Percentiles rank a stretch among this genome's conserved stretches.
Conservation (phyloP, 371 early-diverging fungal species). For the Mucor piriformis region DNA sequence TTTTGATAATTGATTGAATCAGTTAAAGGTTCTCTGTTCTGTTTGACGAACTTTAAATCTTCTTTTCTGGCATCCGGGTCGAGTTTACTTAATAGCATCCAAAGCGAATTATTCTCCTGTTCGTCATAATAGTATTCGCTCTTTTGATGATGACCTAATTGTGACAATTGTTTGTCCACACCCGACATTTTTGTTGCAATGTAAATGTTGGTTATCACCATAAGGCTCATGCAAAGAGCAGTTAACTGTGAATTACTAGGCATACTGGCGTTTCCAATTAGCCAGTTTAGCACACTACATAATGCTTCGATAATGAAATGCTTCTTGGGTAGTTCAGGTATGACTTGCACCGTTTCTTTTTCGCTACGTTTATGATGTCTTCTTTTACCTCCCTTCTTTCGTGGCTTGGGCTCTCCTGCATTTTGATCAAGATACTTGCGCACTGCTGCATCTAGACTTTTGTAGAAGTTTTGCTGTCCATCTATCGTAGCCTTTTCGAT, state of each 20-base stretch:
- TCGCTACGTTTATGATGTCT: constrained; percentile 9
- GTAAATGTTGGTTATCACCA: constrained; percentile 40
- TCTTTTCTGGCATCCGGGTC: constrained; percentile 30
- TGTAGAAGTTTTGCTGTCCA: constrained; percentile 64
- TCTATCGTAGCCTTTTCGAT: constrained; percentile 75
- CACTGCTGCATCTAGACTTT: constrained; percentile 57
- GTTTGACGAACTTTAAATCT: constrained; percentile 5
- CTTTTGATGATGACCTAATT: not conserved
- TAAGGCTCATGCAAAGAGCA: constrained; percentile 36
- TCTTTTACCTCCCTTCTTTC: constrained; percentile 12
- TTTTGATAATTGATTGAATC: not conserved
- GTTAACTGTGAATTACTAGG: constrained; percentile 33
- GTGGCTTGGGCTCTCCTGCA: constrained; percentile 2
- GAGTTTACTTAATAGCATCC: constrained; percentile 31
- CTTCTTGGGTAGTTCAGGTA: not conserved
- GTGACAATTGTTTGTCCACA: constrained; percentile 35
- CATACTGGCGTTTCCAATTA: not conserved
- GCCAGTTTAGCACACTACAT: constrained; percentile 4
- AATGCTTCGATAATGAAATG: constrained; percentile 1
- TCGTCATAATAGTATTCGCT: not conserved
- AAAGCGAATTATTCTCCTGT: constrained; percentile 23
- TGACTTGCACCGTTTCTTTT: not conserved
- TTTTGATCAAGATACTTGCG: constrained; percentile 50
- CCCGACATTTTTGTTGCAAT: constrained; percentile 46
- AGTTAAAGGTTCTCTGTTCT: not conserved